Base-by-base conservation (phyloP, 257 asterid species). In the Solanum piurae region DNA sequence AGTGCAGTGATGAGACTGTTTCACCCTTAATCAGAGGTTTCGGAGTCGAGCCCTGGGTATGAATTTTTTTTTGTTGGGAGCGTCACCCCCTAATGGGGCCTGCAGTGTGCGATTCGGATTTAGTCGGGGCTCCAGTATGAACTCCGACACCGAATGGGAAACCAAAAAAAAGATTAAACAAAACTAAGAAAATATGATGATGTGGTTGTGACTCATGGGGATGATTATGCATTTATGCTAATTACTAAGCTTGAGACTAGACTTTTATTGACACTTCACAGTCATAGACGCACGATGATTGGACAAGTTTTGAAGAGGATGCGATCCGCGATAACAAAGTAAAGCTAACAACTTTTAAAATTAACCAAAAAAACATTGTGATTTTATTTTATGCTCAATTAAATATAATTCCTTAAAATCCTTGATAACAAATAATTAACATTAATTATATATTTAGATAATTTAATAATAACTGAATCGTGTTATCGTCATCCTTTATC, bases 91-190 rank as follows among this genome's bases (percentile, higher is more conserved):
- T 0, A 18, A 55, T 55, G 64, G 3, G 9, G 9, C 11, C 0
- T 55, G 11, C 3, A 55, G 4, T 55, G 11, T 11, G 5, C 4
- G 1, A 55, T 55, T 1, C 5, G 0, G 0, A 18, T 55, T 55
- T 55, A 55, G 7, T 55, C 4, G 58, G 21, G 1, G 58, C 21
- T 5, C 3, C 58, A 46, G 14, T 2, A 18, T 55, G 2, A 6
- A 3, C n/a, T 55, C n/a, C n/a, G 10, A 55, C 10, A 55, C 64
- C 10, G 4, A 46, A 13, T 18, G 23, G 3, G 20, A 52, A 55
- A 55, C 0, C 0, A 7, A 18, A 55, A 55, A 46, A 2, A 18
- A 18, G 12, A 52, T 0, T 52, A 16, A 52, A 52, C 23, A 52
- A 52, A 52, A 52, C 62, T 52, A 52, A 52, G 62, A 52, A 52